These are phyloP conservation scores for Penicillium simplicissimum DNA, from an alignment of 495 filamentous ascomycete species.

Conservation along the genomic window DNA sequence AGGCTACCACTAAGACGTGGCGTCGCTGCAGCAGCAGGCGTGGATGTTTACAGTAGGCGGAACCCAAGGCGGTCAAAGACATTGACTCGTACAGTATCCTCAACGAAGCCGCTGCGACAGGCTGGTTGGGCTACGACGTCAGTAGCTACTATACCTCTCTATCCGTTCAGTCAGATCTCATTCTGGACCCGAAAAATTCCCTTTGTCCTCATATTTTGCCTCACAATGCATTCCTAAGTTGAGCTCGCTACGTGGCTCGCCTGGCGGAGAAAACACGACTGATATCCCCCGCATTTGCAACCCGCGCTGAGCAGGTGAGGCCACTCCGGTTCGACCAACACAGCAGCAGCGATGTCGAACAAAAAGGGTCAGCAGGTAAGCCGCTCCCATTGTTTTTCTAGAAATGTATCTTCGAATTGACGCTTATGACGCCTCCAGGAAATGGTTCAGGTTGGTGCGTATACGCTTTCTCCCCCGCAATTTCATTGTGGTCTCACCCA, in stretches of 20 bases:
- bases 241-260: slow-evolving; percentile 17
- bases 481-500: slow-evolving; percentile 17
- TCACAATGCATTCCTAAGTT: slow-evolving; percentile 18
- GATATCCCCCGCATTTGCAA: slow-evolving; percentile 28
- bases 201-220: not conserved
- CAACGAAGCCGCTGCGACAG: not conserved
- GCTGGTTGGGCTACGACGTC: not conserved
- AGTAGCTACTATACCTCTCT: not conserved
- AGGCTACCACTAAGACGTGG: not conserved
- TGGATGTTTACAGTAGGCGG: not conserved
- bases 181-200: not conserved
- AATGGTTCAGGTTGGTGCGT: slow-evolving; percentile 99
- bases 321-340: slow-evolving; percentile 14
- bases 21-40: not conserved
- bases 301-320: slow-evolving; percentile 28
- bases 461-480: slow-evolving; percentile 31
- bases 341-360: slow-evolving; percentile 41
- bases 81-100: not conserved
- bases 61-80: not conserved
- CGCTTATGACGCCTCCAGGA: slow-evolving; percentile 58
- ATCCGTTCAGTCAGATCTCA: not conserved
- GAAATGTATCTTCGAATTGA: not conserved
- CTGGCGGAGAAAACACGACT: slow-evolving; percentile 20
- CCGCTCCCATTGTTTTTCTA: slow-evolving; percentile 10
- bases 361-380: slow-evolving; percentile 79